Percentiles rank a stretch among this genome's conserved stretches.
These are phyloP conservation scores for Cicer chorassanicum DNA, from an alignment of 306 rosid genomes.

Conservation along the genomic window DNA sequence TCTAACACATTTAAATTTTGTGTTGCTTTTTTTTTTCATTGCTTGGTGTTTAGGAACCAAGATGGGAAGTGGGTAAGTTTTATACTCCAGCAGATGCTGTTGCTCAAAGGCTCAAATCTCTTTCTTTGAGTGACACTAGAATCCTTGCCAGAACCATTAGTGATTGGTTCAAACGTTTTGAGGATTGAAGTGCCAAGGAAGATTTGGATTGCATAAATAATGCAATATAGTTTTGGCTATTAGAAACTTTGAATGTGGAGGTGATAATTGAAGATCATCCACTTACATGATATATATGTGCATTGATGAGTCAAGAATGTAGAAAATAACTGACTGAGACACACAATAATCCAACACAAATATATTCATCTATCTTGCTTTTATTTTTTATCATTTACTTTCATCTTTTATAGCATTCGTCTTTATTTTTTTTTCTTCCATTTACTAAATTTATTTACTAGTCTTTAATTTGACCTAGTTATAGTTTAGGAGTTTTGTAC, in stretches of 20 bases:
- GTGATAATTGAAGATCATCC: slow-evolving; percentile 3
- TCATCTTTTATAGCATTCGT: neutral
- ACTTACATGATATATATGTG: neutral
- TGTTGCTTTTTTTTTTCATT: slow-evolving; percentile 9
- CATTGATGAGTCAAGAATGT: slow-evolving; percentile 7
- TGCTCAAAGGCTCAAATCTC: slow-evolving; percentile 76
- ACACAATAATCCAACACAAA: neutral
- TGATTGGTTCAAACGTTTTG: slow-evolving; percentile 74
- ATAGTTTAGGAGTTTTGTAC: neutral
- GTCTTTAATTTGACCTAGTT: neutral
- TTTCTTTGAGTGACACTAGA: slow-evolving; percentile 70
- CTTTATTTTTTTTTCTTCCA: neutral
- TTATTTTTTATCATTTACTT: slow-evolving; percentile 1
- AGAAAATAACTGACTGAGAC: neutral
- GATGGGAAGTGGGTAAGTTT: slow-evolving; percentile 82
- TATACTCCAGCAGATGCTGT: slow-evolving; percentile 96
- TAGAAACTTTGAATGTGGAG: slow-evolving; percentile 11
- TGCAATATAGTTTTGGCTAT: slow-evolving; percentile 10
- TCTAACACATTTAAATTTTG: neutral
- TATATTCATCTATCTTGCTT: slow-evolving; percentile 1
- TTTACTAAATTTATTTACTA: neutral
- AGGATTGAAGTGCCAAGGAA: slow-evolving; percentile 49
- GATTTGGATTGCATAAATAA: slow-evolving; percentile 11
- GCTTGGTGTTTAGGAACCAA: slow-evolving; percentile 59
- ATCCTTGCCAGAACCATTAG: slow-evolving; percentile 65